Percentiles rank a stretch among this genome's conserved stretches.
Conservation (phyloP, 192 early-diverging fungal species). For the Pecoramyces ruminantium region DNA sequence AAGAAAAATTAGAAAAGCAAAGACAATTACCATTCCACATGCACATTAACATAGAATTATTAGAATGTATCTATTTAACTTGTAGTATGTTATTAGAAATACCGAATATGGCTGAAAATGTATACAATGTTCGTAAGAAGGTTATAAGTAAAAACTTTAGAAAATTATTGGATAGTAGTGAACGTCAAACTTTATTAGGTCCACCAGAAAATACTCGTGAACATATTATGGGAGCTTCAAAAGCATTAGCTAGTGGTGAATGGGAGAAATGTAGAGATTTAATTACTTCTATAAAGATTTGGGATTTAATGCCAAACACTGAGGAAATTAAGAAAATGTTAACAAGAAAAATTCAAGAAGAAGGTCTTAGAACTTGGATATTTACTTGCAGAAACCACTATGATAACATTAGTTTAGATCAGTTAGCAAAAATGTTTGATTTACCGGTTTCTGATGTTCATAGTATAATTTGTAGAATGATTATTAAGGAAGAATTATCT, state of each 20-base stretch:
- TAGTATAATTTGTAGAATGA: slow-evolving; percentile 79
- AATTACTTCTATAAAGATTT: slow-evolving; percentile 85
- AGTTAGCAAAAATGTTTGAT: slow-evolving; percentile 77
- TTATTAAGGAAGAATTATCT: slow-evolving; percentile 77
- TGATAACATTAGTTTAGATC: slow-evolving; percentile 65
- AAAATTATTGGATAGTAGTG: slow-evolving; percentile 83
- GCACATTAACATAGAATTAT: slow-evolving; percentile 96
- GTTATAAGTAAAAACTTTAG: slow-evolving; percentile 84
- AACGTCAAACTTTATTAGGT: slow-evolving; percentile 87
- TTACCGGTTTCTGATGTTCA: slow-evolving; percentile 45
- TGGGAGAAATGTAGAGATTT: slow-evolving; percentile 76
- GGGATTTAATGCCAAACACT: slow-evolving; percentile 74
- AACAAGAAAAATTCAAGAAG: slow-evolving; percentile 78
- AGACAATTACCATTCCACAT: slow-evolving; percentile 98
- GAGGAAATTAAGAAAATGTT: slow-evolving; percentile 86
- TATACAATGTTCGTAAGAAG: slow-evolving; percentile 36
- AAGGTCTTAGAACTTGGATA: slow-evolving; percentile 88
- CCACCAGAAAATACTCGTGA: slow-evolving; percentile 98
- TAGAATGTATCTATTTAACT: slow-evolving; percentile 92
- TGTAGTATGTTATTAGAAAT: slow-evolving; percentile 97
- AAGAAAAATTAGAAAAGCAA: slow-evolving; percentile 83
- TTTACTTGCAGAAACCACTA: slow-evolving; percentile 85
- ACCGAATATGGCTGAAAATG: slow-evolving; percentile 71
- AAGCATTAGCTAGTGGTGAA: slow-evolving; percentile 78
- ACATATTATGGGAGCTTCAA: slow-evolving; percentile 93